A percentile compares a stretch with the other conserved stretches of the same genome.
These are phyloP conservation scores for Chloropicon primus DNA, from an alignment of 139 green algal species.

Conservation along the genomic window DNA sequence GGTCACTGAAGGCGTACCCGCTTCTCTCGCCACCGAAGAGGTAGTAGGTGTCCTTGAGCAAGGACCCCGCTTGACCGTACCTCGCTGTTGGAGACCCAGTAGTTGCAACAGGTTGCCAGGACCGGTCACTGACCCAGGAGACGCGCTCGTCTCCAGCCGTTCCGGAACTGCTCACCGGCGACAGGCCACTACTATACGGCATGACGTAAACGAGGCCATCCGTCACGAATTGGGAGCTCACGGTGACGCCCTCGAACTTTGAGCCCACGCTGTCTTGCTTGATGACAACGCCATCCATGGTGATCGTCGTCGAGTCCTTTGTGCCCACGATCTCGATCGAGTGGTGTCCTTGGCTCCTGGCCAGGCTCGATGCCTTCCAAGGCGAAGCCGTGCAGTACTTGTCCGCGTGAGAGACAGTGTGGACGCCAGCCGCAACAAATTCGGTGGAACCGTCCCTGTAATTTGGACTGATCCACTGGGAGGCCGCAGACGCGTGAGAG, in stretches of 20 bases:
- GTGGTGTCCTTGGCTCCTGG: slow-evolving; percentile 2
- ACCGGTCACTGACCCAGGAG: not conserved
- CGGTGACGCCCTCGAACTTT: not conserved
- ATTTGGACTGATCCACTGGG: not conserved
- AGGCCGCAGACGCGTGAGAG: not conserved
- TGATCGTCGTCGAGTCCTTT: not conserved
- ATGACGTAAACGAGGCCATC: too few species aligned
- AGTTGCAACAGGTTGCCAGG: not conserved
- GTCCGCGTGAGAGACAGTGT: slow-evolving; percentile 4
- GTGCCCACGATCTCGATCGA: slow-evolving; percentile 8
- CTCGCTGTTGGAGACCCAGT: not conserved
- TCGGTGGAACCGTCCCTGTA: not conserved
- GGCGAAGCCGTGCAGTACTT: slow-evolving; percentile 11
- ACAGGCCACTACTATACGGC: not conserved
- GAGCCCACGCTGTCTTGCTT: not conserved
- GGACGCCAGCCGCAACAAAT: slow-evolving; percentile 7
- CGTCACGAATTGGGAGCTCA: not conserved
- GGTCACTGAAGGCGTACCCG: slow-evolving; percentile 18
- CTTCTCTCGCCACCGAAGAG: slow-evolving; percentile 20
- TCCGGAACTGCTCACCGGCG: not conserved
- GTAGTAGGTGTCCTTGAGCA: slow-evolving; percentile 6
- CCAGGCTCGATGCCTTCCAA: slow-evolving; percentile 4
- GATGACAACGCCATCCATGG: not conserved
- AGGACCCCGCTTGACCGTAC: slow-evolving; percentile 5
- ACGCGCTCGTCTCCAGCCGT: not conserved